These are phyloP conservation scores for Heterotrichella gracilis DNA, from an alignment of 352 stramenopile species.

Conservation along the genomic window DNA sequence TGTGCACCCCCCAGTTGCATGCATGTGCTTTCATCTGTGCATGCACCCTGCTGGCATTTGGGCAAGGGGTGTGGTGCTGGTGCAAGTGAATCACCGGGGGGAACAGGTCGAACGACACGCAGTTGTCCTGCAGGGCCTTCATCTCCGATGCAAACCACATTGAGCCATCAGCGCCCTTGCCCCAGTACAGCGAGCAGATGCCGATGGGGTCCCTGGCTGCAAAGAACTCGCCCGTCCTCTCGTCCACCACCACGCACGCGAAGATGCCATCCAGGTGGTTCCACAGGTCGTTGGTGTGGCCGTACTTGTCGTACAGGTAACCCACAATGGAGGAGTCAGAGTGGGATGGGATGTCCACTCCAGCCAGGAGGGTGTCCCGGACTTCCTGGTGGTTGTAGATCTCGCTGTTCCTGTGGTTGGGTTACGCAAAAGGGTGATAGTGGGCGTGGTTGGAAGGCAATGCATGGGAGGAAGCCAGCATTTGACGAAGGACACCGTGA, in stretches of 20 bases:
- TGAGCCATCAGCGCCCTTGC: conserved; percentile 66
- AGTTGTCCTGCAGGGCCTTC: conserved; percentile 55
- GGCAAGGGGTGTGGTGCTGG: not conserved
- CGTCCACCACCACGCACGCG: conserved; percentile 84
- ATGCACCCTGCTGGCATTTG: conserved; percentile 59
- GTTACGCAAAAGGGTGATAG: too few relatives aligned
- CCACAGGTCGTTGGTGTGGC: conserved; percentile 29
- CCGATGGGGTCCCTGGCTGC: conserved; percentile 78
- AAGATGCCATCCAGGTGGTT: conserved; percentile 83
- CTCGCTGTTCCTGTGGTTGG: too few relatives aligned
- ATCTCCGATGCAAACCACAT: conserved; percentile 86
- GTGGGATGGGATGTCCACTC: conserved; percentile 67
- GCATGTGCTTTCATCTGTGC: conserved; percentile 47
- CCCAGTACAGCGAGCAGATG: conserved; percentile 90
- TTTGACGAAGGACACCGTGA: too few relatives aligned
- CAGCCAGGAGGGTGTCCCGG: conserved; percentile 34
- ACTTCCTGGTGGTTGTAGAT: conserved; percentile 98
- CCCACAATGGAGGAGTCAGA: conserved; percentile 90
- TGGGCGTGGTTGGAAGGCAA: too few relatives aligned
- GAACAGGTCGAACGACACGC: conserved; percentile 39
- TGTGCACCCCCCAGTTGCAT: too few relatives aligned
- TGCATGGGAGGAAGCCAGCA: too few relatives aligned
- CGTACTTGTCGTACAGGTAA: conserved; percentile 35
- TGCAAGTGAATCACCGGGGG: conserved; percentile 45
- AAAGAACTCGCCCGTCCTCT: conserved; percentile 56